A percentile compares a stretch with the other conserved stretches of the same genome.
phyloP scores from a whole-genome alignment of 768 basidiomycete genomes.

The Lentinula boryana region DNA sequence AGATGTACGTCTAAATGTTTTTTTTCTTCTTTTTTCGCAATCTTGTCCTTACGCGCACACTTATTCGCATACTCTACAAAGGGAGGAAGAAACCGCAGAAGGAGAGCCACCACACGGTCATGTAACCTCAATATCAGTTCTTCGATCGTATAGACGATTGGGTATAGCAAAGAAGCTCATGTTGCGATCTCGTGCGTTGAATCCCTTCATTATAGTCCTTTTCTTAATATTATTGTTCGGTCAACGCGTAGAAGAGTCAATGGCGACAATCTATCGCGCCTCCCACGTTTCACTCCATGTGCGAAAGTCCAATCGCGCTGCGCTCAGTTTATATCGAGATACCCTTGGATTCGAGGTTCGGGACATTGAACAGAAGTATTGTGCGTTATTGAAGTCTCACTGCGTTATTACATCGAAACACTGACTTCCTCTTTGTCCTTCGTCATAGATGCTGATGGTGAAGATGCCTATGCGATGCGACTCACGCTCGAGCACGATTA shows the following conservation, averaged over 20 bases:
- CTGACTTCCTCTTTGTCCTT: background rate
- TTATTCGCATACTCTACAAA: slow-evolving; percentile 20
- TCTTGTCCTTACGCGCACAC: background rate
- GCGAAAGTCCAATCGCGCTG: slow-evolving; percentile 92
- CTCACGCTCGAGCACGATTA: slow-evolving; percentile 41
- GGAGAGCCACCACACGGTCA: slow-evolving; percentile 81
- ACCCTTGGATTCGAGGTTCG: slow-evolving; percentile 87
- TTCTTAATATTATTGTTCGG: background rate
- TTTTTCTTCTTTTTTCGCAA: background rate
- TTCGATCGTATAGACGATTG: slow-evolving; percentile 84
- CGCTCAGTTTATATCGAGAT: slow-evolving; percentile 82
- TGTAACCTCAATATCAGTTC: slow-evolving; percentile 93
- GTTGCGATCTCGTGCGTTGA: slow-evolving; percentile 83
- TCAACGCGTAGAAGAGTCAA: slow-evolving; percentile 67
- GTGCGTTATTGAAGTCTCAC: slow-evolving; percentile 32
- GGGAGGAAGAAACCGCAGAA: slow-evolving; percentile 61
- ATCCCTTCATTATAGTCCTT: background rate
- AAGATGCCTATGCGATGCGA: slow-evolving; percentile 92
- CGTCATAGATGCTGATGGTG: slow-evolving; percentile 81
- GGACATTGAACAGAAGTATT: slow-evolving; percentile 88
- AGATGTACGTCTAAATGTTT: slow-evolving; percentile 63
- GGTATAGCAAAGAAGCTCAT: slow-evolving; percentile 95
- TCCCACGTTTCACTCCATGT: slow-evolving; percentile 91
- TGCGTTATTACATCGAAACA: too few relatives aligned
- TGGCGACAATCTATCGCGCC: slow-evolving; percentile 82